A percentile compares a stretch with the other conserved stretches of the same genome.
These are phyloP conservation scores for Amanita subjunquillea DNA, from an alignment of 768 basidiomycete species.

Conservation along the genomic window DNA sequence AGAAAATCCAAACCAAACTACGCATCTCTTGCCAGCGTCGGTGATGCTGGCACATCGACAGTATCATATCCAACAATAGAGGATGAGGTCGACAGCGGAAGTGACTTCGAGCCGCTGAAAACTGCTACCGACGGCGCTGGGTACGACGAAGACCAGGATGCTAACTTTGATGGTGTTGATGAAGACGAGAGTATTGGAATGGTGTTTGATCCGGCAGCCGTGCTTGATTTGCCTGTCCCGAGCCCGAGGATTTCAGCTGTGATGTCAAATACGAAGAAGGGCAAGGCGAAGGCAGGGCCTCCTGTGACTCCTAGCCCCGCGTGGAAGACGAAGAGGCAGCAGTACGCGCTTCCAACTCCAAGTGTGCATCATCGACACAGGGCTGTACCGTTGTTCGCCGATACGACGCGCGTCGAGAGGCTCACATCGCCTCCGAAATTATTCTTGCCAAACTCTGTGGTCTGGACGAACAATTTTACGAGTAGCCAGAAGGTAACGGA, in stretches of 20 bases:
- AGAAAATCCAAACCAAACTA: conserved; percentile 8
- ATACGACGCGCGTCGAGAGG: conserved; percentile 47
- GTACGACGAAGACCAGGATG: conserved; percentile 1
- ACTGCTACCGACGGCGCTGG: neutral
- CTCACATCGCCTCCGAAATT: conserved; percentile 37
- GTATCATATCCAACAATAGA: neutral
- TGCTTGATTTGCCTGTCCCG: neutral
- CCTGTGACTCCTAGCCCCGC: conserved; percentile 11
- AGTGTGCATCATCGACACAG: conserved; percentile 67
- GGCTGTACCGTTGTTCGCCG: conserved; percentile 49
- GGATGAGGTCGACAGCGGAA: neutral
- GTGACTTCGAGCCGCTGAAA: neutral
- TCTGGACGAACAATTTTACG: conserved; percentile 49
- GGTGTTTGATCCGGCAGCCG: neutral
- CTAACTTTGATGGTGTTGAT: neutral
- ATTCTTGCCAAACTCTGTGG: conserved; percentile 32
- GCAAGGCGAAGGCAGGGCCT: neutral
- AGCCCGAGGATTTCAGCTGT: neutral
- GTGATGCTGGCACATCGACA: neutral
- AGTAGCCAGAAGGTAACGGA: conserved; percentile 34
- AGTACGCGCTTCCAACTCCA: conserved; percentile 50
- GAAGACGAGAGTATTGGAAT: neutral
- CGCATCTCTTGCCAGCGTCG: neutral
- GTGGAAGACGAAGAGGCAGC: conserved; percentile 34
- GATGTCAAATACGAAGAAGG: neutral